Evolutionary conservation across 208 protist species (phyloP), one percentile per base, ranked within the genome.

Genomic region (Leishmania gerbilli): DNA sequence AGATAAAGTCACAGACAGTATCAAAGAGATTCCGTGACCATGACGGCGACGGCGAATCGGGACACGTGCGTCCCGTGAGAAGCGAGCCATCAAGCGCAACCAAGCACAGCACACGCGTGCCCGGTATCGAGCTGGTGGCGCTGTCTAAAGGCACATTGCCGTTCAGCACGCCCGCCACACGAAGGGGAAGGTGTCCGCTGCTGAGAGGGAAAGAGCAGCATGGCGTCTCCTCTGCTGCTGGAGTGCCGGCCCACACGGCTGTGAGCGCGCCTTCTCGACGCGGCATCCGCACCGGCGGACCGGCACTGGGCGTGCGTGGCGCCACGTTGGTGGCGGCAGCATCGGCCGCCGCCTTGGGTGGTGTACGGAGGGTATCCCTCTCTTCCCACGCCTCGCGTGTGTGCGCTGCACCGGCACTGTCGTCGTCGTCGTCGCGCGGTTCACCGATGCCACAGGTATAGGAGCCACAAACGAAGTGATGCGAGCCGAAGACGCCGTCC

Each of bases 401-500:
- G 71, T 58, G 49, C 27, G 55, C 71, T 51, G 19, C 24, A n/a
- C 47, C 45, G 5, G 13, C 51, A 13, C 37, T 53, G n/a, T 31
- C 47, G 45, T 60, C 51, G 37, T 31, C 19, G 7, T 31, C 19
- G 3, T 58, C 65, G 49, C 55, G 21, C 31, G n/a, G 53, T 42
- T 34, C 31, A 15, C 9, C 62, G 11, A 74, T 45, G 67, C 40
- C n/a, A 77, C 75, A 84, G 58, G 72, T 74, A 77, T 71, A 68
- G 58, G 62, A 85, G 80, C 45, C 49, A 78, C 58, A 91, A 7
- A 87, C 74, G 27, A 37, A 80, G 76, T 92, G 88, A 19, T 81
- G 82, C 1, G 91, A 89, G 69, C 93, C 93, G 34, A 93, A 77
- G 24, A 93, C 42, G 31, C 93, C 93, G 67, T 96, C 93, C 27